A percentile compares a stretch with the other conserved stretches of the same genome.
These are phyloP conservation scores for Paramarasmius palmivorus DNA, from an alignment of 1,284 basidiomycete genomes.

Conservation along the genomic window DNA sequence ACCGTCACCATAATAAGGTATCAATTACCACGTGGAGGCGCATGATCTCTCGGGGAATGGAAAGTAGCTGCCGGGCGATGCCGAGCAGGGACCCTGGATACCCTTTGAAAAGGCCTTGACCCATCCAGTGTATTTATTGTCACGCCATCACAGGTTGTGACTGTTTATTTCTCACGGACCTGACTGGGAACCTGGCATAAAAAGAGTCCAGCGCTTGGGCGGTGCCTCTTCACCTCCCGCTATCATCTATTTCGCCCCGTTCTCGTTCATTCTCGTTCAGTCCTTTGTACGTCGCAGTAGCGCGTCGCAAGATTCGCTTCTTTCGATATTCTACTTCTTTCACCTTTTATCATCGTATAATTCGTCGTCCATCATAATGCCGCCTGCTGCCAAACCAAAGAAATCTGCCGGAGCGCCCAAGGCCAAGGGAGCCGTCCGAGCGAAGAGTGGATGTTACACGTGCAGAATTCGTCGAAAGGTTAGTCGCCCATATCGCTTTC, in stretches of 20 bases:
- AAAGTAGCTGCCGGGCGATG: neutral
- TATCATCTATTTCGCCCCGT: constrained; percentile 4
- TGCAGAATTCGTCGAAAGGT: constrained; percentile 84
- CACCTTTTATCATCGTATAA: constrained; percentile 6
- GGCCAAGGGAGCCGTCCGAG: constrained; percentile 74
- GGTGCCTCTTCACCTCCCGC: constrained; percentile 5
- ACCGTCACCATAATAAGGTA: too few relatives aligned
- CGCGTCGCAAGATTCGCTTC: constrained; percentile 18
- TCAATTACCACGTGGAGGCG: constrained; percentile 1
- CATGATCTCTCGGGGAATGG: neutral
- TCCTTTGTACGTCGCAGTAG: constrained; percentile 5
- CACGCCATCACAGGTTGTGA: neutral
- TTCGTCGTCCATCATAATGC: neutral
- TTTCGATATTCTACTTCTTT: constrained; percentile 8
- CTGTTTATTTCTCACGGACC: too few relatives aligned
- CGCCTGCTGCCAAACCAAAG: constrained; percentile 25
- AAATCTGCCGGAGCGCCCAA: constrained; percentile 58
- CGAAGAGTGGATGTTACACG: constrained; percentile 84
- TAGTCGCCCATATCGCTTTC: constrained; percentile 17
- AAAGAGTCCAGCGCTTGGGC: neutral
- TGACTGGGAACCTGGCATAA: too few relatives aligned
- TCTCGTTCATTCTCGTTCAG: constrained; percentile 7
- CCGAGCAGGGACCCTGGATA: neutral
- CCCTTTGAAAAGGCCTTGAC: neutral
- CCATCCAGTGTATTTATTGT: constrained; percentile 2